Percentiles rank a stretch among this genome's conserved stretches.
Conservation (phyloP, 148 eudicot genomes). For the Silene conica region DNA sequence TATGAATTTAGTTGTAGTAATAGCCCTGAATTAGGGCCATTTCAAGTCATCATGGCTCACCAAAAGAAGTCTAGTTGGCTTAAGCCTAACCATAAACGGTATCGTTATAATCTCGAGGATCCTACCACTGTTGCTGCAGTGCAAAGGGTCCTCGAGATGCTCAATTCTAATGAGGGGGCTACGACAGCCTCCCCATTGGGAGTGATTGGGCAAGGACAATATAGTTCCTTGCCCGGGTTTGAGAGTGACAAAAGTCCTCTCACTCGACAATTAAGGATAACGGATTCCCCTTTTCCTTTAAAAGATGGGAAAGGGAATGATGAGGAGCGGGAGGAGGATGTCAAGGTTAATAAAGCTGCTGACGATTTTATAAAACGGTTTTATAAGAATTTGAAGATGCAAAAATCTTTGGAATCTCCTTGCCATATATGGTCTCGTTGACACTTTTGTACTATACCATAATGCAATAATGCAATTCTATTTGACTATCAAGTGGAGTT, state of each 20-base stretch:
- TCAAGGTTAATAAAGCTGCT: slow-evolving; percentile 54
- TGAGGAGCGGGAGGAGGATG: slow-evolving; percentile 34
- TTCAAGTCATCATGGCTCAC: slow-evolving; percentile 26
- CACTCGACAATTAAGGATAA: slow-evolving; percentile 56
- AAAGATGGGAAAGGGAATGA: slow-evolving; percentile 27
- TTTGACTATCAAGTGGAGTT: neutral
- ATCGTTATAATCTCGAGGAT: slow-evolving; percentile 21
- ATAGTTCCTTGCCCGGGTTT: slow-evolving; percentile 35
- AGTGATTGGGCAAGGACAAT: neutral
- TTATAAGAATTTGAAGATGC: slow-evolving; percentile 51
- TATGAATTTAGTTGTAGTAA: slow-evolving; percentile 78
- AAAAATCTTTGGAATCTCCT: slow-evolving; percentile 47
- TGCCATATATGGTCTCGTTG: slow-evolving; percentile 32
- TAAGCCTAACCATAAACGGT: slow-evolving; percentile 19
- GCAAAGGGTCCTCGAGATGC: slow-evolving; percentile 40
- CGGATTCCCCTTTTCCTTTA: slow-evolving; percentile 68
- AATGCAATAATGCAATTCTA: neutral
- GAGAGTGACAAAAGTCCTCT: slow-evolving; percentile 36
- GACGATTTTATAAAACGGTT: slow-evolving; percentile 70
- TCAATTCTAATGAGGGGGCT: slow-evolving; percentile 23
- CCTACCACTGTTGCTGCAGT: slow-evolving; percentile 26
- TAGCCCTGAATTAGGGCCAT: slow-evolving; percentile 39
- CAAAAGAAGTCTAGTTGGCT: slow-evolving; percentile 18
- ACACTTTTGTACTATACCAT: neutral
- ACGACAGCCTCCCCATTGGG: slow-evolving; percentile 25